Conservation (phyloP, 1,284 basidiomycete species). For the Cryptococcus sp. region DNA sequence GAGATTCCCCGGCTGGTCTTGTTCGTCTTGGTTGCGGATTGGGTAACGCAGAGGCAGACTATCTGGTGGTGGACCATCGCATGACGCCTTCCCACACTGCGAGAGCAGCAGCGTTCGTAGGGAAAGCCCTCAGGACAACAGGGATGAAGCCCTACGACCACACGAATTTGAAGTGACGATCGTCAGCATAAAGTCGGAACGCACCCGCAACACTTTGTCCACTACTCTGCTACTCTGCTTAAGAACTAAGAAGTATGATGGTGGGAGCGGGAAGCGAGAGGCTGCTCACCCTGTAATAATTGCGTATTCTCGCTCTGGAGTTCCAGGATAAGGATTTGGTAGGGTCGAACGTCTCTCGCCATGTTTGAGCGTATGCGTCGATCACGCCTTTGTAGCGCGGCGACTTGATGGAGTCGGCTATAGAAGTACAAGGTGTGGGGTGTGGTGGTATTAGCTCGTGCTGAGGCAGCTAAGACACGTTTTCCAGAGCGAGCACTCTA, state of each 20-base stretch:
- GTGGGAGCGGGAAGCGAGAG: not conserved
- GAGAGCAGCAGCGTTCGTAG: conserved; percentile 53
- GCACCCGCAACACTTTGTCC: not conserved
- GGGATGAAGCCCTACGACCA: conserved; percentile 48
- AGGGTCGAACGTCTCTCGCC: conserved; percentile 42
- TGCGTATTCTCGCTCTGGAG: conserved; percentile 37
- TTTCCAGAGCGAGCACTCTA: not conserved
- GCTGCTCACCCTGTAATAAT: conserved; percentile 49
- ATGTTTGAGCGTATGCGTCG: conserved; percentile 45
- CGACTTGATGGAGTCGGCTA: conserved; percentile 45
- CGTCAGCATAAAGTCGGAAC: conserved; percentile 11
- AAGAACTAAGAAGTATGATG: no score
- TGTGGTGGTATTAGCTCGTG: not conserved
- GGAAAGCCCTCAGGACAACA: conserved; percentile 51
- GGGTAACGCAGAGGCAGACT: no score
- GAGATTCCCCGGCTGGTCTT: no score
- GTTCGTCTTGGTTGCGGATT: no score
- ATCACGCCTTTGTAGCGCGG: conserved; percentile 45
- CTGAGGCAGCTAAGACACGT: not conserved
- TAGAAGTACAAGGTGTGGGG: not conserved
- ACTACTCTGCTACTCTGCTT: no score
- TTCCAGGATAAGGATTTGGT: conserved; percentile 38
- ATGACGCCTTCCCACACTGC: conserved; percentile 54
- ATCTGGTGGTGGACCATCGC: conserved; percentile 25
- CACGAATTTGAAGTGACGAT: not conserved